Base-by-base conservation (phyloP, 257 asterid genomes). In the Primulina eburnea region DNA sequence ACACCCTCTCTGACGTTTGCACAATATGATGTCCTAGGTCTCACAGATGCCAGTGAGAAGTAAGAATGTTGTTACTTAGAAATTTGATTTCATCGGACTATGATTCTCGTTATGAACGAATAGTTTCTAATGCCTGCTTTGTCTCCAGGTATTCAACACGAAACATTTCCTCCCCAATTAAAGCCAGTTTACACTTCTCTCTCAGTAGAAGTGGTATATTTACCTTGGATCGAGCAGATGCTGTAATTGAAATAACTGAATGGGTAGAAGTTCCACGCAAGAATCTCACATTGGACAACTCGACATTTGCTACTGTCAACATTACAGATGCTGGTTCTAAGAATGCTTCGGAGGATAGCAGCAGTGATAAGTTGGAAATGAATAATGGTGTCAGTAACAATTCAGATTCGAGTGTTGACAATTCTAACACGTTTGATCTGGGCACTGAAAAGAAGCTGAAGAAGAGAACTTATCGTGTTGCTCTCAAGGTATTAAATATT, bases 251-350 rank as follows among this genome's bases (percentile, higher is more conserved):
- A 79, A 89, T 91, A 83, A 85, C 95, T 43, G 99, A 94, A 82
- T 94, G 99, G 99, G 93, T 94, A 30, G 99, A 94, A 78, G 90
- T 91, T 66, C 99, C 97, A 24, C 75, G 84, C 71, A 94, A 88
- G 88, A 86, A 87, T 86, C 78, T 89, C 67, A 86, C 97, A n/a
- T 84, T 74, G 47, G 92, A 91, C 73, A 89, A 89, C 81, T 82
- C 97, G 64, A 89, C 95, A 59, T 82, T 89, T 76, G 78, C 92
- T 73, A 73, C 85, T 73, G 82, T 82, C 70, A 86, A 91, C 75
- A 71, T 32, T 53, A 84, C 96, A 40, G 81, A 89, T 76, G 77
- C 82, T 72, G 83, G 72, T 72, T 60, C 84, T 69, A 77, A 64
- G 38, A 79, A 70, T 68, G 60, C 82, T 68, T 77, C 96, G 61